Evolutionary conservation across 257 asterid species (phyloP).

Genomic region (Solanum lignicaule): DNA sequence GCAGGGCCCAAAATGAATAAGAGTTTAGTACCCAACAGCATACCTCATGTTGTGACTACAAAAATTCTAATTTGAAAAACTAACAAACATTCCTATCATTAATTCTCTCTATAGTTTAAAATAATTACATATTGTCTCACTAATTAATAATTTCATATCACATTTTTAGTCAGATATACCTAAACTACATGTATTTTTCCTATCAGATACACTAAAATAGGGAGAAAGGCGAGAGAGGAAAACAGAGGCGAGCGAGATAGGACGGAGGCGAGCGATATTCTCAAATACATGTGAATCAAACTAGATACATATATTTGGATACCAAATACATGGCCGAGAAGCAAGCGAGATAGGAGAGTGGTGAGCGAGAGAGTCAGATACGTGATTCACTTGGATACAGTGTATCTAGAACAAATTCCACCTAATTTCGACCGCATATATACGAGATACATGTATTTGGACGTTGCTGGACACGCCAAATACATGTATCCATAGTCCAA

Average conservation of each 20-base stretch:
- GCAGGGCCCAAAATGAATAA: background rate
- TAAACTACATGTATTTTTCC: no score
- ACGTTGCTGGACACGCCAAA: no score
- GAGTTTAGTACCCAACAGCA: background rate
- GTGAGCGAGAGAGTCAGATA: background rate
- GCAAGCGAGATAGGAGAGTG: background rate
- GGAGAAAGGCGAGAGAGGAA: no score
- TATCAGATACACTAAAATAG: no score
- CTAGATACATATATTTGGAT: background rate
- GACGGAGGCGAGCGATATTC: background rate
- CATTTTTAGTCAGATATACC: background rate
- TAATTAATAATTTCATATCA: background rate
- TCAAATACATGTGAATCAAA: no score
- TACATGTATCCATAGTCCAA: background rate
- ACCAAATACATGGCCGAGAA: no score
- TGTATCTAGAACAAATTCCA: background rate
- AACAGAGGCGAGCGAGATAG: no score
- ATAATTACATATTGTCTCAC: no score
- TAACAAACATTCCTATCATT: no score
- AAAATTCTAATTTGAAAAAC: background rate
- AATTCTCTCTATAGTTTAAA: no score
- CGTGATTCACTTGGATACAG: no score
- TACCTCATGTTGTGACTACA: background rate
- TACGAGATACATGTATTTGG: no score
- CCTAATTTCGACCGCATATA: background rate